Conservation (phyloP, 2,329 filamentous ascomycete genomes). For the Aspergillus fumigatus region DNA sequence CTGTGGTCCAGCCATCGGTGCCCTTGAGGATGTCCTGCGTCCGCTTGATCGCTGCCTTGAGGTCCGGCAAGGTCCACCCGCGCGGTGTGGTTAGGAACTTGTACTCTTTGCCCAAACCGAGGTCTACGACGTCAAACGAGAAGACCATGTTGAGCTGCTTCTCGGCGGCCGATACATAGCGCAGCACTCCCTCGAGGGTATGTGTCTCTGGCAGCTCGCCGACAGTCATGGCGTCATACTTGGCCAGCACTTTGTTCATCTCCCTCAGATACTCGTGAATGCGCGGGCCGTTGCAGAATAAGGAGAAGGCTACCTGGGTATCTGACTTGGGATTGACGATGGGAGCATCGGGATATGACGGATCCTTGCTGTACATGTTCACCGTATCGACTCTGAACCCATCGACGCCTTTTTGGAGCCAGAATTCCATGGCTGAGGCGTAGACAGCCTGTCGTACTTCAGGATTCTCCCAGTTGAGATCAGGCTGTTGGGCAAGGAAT, state of each 20-base stretch:
- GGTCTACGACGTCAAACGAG: conserved; percentile 63
- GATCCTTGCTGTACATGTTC: conserved; percentile 65
- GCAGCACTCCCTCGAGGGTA: conserved; percentile 53
- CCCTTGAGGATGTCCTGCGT: conserved; percentile 57
- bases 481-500: conserved; percentile 70
- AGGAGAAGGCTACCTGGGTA: conserved; percentile 59
- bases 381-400: conserved; percentile 71
- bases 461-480: conserved; percentile 78
- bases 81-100: conserved; percentile 49
- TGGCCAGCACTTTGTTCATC: conserved; percentile 48
- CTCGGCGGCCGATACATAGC: conserved; percentile 51
- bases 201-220: conserved; percentile 54
- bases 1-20: conserved; percentile 59
- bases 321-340: conserved; percentile 39
- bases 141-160: conserved; percentile 68
- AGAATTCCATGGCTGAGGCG: conserved; percentile 67
- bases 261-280: conserved; percentile 55
- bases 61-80: conserved; percentile 45
- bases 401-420: conserved; percentile 68
- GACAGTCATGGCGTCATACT: conserved; percentile 56
- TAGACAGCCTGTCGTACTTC: conserved; percentile 65
- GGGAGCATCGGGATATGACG: conserved; percentile 46
- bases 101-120: conserved; percentile 49
- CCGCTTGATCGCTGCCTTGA: conserved; percentile 50
- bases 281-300: conserved; percentile 53